These are phyloP conservation scores for Dipteronia dyeriana DNA, from an alignment of 345 rosid species.

Conservation along the genomic window DNA sequence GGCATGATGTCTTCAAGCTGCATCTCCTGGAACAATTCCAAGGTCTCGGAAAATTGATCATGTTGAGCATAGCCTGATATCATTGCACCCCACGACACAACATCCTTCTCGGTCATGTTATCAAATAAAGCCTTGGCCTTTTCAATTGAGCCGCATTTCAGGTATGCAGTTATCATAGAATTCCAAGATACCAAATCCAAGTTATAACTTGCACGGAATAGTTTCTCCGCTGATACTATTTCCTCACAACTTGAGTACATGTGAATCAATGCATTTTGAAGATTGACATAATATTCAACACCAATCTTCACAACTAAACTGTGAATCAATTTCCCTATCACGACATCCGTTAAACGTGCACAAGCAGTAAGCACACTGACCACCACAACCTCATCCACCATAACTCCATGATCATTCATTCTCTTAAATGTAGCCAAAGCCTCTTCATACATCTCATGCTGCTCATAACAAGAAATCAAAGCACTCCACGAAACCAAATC, in stretches of 20 bases:
- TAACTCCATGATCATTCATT: conserved; percentile 38
- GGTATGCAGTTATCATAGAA: conserved; percentile 62
- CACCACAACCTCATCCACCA: conserved; percentile 50
- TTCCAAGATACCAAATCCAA: conserved; percentile 60
- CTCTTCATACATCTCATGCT: conserved; percentile 41
- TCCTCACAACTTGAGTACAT: conserved; percentile 53
- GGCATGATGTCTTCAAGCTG: conserved; percentile 42
- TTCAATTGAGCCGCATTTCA: conserved; percentile 42
- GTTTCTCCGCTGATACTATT: conserved; percentile 38
- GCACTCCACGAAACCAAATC: conserved; percentile 69
- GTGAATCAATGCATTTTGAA: conserved; percentile 60
- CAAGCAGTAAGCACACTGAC: conserved; percentile 52
- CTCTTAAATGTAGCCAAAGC: conserved; percentile 42
- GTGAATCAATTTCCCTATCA: conserved; percentile 41
- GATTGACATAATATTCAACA: conserved; percentile 47
- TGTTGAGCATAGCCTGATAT: conserved; percentile 56
- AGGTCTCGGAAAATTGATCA: conserved; percentile 40
- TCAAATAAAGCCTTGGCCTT: conserved; percentile 52
- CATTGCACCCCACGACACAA: conserved; percentile 58
- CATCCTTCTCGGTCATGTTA: conserved; percentile 50
- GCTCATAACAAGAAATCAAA: conserved; percentile 54
- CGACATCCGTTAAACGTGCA: conserved; percentile 27
- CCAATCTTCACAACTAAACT: conserved; percentile 43
- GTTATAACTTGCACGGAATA: conserved; percentile 35
- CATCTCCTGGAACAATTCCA: conserved; percentile 51